Evolutionary conservation across 257 asterid species (phyloP).

Genomic region (Mitragyna speciosa): DNA sequence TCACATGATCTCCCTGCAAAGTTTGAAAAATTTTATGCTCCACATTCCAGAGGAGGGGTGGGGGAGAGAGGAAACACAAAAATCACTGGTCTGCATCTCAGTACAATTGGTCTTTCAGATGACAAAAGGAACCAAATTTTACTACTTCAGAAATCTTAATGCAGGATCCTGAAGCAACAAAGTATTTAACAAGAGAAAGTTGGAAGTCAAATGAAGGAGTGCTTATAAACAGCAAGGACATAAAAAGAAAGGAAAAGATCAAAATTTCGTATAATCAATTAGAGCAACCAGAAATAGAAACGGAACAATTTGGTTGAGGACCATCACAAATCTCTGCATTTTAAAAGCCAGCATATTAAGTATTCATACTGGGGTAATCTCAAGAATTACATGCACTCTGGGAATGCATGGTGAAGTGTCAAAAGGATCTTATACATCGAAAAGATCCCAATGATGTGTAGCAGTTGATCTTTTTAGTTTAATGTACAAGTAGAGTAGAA

Average conservation of each 20-base stretch:
- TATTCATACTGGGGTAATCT: neutral
- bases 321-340: neutral
- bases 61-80: neutral
- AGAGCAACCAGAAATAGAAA: constrained; percentile 7
- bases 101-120: neutral
- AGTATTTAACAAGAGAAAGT: neutral
- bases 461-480: neutral
- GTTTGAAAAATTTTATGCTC: constrained; percentile 1
- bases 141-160: neutral
- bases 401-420: neutral
- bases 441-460: neutral
- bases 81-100: neutral
- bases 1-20: constrained; percentile 90
- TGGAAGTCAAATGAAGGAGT: neutral
- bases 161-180: neutral
- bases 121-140: neutral
- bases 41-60: neutral
- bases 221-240: neutral
- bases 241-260: neutral
- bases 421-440: neutral
- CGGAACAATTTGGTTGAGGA: neutral
- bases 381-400: neutral
- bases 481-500: neutral
- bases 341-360: neutral
- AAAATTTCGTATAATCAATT: neutral